Percentiles rank a stretch among this genome's conserved stretches.
These are phyloP conservation scores for Cladorrhinum samala DNA, from an alignment of 495 filamentous ascomycete species.

Conservation along the genomic window DNA sequence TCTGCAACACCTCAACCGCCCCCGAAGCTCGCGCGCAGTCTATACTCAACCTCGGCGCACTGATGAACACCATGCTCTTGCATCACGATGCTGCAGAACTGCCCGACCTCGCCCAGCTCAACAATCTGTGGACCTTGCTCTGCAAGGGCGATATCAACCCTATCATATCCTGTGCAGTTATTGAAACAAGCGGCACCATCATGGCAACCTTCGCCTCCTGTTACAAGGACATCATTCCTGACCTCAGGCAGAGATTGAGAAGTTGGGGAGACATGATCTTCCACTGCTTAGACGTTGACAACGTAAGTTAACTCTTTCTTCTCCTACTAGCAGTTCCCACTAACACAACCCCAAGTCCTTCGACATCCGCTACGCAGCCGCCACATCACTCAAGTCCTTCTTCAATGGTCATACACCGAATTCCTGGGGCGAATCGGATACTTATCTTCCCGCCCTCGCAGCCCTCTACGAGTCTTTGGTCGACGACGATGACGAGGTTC, in stretches of 20 bases:
- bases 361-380: constrained; percentile 57
- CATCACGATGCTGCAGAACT: constrained; percentile 8
- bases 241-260: constrained; percentile 22
- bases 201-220: constrained; percentile 25
- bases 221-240: neutral
- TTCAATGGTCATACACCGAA: constrained; percentile 6
- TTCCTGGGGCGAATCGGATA: constrained; percentile 11
- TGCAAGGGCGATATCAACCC: constrained; percentile 35
- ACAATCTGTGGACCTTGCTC: constrained; percentile 27
- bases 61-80: constrained; percentile 26
- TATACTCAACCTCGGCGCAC: constrained; percentile 28
- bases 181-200: constrained; percentile 39
- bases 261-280: constrained; percentile 41
- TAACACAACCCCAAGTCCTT: constrained; percentile 46
- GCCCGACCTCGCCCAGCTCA: constrained; percentile 17
- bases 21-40: constrained; percentile 35
- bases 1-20: constrained; percentile 15
- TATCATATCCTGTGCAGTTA: constrained; percentile 37
- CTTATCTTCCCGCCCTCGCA: constrained; percentile 39
- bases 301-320: constrained; percentile 30
- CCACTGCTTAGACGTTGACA: constrained; percentile 35
- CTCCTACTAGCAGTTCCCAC: neutral
- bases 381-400: constrained; percentile 32
- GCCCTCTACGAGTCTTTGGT: constrained; percentile 56
- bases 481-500: constrained; percentile 88